phyloP scores from a whole-genome alignment of 2,329 filamentous ascomycete species.

The Botrytis deweyae region DNA sequence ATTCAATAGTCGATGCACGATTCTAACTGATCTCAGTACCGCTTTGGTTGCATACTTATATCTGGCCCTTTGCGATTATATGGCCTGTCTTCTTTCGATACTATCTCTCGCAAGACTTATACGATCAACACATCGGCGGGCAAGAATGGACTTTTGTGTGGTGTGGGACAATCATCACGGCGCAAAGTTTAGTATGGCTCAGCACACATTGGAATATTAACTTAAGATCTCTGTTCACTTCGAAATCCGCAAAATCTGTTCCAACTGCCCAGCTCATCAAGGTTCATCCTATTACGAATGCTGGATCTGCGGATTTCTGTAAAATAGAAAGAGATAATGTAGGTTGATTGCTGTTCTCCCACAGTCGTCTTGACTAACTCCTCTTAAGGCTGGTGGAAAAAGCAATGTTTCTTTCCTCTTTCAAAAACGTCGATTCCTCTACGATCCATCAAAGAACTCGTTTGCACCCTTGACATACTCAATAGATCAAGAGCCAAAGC shows the following conservation, averaged over 20 bases:
- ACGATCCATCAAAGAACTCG: conserved; percentile 65
- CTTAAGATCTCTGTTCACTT: conserved; percentile 77
- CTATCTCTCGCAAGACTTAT: conserved; percentile 79
- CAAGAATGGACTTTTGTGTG: conserved; percentile 98
- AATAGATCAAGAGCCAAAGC: conserved; percentile 83
- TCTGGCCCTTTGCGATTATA: conserved; percentile 88
- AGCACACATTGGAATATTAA: conserved; percentile 98
- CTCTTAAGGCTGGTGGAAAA: conserved; percentile 63
- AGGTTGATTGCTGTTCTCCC: conserved; percentile 24
- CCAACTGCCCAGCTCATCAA: conserved; percentile 84
- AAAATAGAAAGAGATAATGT: conserved; percentile 72
- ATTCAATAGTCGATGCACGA: conserved; percentile 9
- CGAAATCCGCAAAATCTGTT: conserved; percentile 67
- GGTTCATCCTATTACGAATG: conserved; percentile 85
- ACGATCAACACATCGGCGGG: conserved; percentile 88
- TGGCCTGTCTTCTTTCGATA: conserved; percentile 91
- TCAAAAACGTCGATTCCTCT: conserved; percentile 96
- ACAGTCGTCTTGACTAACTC: conserved; percentile 29
- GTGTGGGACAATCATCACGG: conserved; percentile 80
- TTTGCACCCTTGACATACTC: conserved; percentile 82
- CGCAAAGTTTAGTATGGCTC: conserved; percentile 88
- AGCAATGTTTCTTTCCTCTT: conserved; percentile 86
- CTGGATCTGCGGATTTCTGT: conserved; percentile 86
- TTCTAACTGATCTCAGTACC: conserved; percentile 50
- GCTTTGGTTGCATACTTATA: conserved; percentile 77